Base-by-base conservation (phyloP, 108 stramenopile species). In the Chaetoceros tenuissimus region DNA sequence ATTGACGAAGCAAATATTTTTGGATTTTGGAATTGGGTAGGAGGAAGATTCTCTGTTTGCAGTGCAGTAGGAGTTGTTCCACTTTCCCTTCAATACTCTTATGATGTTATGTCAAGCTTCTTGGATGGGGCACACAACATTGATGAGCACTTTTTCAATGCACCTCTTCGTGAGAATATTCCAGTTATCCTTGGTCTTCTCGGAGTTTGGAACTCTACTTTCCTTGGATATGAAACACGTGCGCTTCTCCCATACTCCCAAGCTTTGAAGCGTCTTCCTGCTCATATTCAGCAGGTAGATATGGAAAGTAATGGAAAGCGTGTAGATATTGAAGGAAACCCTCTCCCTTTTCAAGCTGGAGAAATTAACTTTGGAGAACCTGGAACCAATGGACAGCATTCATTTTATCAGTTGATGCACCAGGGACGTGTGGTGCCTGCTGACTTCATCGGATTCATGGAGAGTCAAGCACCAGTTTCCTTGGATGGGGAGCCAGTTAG, bases 281-380 rank as follows among this genome's bases (percentile, higher is more conserved):
- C 94, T 8, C 87, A 96, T 69, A 94, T 99, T 27, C 97, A 98
- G 63, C 91, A 98, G 79, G 87, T 98, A 45, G 96, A 97, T 68
- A 99, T 98, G 98, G 96, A 97, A 67, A 84, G 84, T 63, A 99
- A 99, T 73, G 98, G 98, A 19, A 99, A 99, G 86, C 71, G 91
- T 5, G 96, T 94, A 0, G 82, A 90, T 3, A 49, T 89, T 31
- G 91, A 93, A 57, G 94, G 90, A 7, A 63, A 71, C 7, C 74
- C 73, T 19, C 60, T 94, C 5, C 68, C 76, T 59, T 91, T 88
- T 30, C 77, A 81, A 18, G 66, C 79, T 8, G 84, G 81, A 27
- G 87, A 89, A 59, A 79, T 97, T 62, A 73, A 81, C 60, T 92
- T 98, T 70, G 97, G 96, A 21, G 96, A 95, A 60, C 85, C 92